Conservation (phyloP, 1,139 yeast genomes). For the Suhomyces chickasaworum region DNA sequence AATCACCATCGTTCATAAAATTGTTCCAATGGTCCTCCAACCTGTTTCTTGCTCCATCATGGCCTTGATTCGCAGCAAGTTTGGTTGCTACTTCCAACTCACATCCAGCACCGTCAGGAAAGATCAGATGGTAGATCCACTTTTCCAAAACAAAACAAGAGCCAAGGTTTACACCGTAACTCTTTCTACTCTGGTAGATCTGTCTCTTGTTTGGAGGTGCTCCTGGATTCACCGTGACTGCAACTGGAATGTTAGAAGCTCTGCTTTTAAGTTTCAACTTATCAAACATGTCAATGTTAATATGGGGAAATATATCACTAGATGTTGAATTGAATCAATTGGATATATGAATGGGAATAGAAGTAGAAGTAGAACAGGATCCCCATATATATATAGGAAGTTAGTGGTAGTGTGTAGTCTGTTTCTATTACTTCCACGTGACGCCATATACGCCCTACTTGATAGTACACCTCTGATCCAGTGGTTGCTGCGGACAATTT, state of each 20-base stretch:
- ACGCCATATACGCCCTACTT: background rate
- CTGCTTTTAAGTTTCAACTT: constrained; percentile 43
- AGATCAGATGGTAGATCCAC: constrained; percentile 64
- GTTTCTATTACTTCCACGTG: background rate
- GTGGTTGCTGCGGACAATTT: background rate
- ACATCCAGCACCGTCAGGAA: constrained; percentile 52
- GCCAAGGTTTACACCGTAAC: constrained; percentile 88
- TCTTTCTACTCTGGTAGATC: constrained; percentile 65
- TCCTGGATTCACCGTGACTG: constrained; percentile 33
- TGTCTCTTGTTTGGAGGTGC: constrained; percentile 48
- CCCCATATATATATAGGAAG: background rate
- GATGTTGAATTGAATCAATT: background rate
- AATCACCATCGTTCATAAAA: constrained; percentile 71
- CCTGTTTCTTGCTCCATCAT: constrained; percentile 53
- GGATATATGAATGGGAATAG: background rate
- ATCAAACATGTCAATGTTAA: constrained; percentile 33
- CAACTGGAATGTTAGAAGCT: constrained; percentile 31
- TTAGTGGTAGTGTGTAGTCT: background rate
- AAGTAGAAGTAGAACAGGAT: too few relatives aligned
- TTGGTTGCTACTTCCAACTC: constrained; percentile 75
- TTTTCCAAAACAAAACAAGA: constrained; percentile 80
- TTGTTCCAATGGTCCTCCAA: constrained; percentile 70
- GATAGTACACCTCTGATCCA: background rate
- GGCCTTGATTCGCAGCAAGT: constrained; percentile 50
- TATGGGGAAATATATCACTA: background rate